Evolutionary conservation across 257 asterid genomes (phyloP).

Genomic region (Mitragyna speciosa): DNA sequence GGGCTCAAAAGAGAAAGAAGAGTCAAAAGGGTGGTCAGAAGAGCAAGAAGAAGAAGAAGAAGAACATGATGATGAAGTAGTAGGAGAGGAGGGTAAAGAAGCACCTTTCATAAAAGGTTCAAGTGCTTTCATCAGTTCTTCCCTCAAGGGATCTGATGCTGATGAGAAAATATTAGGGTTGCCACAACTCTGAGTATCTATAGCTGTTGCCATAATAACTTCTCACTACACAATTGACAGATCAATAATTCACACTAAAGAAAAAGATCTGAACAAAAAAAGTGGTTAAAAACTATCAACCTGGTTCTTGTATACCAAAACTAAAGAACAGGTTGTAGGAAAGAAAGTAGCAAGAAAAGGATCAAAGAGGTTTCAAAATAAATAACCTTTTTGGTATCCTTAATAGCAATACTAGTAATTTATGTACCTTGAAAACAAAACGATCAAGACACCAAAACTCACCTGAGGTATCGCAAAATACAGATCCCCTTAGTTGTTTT

Average conservation of each 20-base stretch:
- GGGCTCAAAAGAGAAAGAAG: constrained; percentile 36
- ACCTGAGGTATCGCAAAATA: constrained; percentile 52
- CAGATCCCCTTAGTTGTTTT: constrained; percentile 45
- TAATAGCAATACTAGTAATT: not conserved
- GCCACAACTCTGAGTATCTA: constrained; percentile 45
- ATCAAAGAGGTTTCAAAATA: constrained; percentile 37
- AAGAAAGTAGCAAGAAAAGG: constrained; percentile 15
- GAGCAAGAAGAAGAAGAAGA: constrained; percentile 10
- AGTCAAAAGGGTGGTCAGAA: constrained; percentile 13
- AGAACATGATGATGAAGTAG: constrained; percentile 11
- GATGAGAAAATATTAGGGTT: constrained; percentile 42
- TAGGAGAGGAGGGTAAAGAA: constrained; percentile 10
- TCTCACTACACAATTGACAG: constrained; percentile 3
- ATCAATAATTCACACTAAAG: constrained; percentile 2
- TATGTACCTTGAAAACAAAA: not conserved
- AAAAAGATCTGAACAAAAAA: not conserved
- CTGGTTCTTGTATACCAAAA: constrained; percentile 42
- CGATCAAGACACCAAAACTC: constrained; percentile 22
- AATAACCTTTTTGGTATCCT: constrained; percentile 32
- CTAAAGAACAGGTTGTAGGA: constrained; percentile 33
- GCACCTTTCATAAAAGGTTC: constrained; percentile 77
- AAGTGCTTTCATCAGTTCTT: constrained; percentile 89
- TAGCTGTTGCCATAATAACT: constrained; percentile 68
- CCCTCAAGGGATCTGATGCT: constrained; percentile 71
- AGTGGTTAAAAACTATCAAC: constrained; percentile 8